Evolutionary conservation across 2,329 filamentous ascomycete species (phyloP), one percentile per base, ranked within the genome.

Genomic region (Pseudohalonectria lignicola): DNA sequence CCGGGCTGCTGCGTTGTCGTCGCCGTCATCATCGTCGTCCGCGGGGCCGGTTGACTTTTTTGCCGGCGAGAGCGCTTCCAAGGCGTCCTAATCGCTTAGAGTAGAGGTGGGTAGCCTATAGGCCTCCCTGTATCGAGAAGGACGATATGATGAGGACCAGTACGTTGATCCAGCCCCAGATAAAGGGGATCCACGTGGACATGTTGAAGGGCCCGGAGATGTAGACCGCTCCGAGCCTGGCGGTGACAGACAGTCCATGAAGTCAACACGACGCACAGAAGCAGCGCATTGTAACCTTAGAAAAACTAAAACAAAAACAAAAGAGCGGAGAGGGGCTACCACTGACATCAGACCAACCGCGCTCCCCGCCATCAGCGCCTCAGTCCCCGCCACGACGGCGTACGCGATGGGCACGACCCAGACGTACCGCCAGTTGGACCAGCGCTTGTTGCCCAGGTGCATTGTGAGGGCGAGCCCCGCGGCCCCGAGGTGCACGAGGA

Each of bases 101-200:
- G 23, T 12, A 26, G 23, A 26, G 12, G 23, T 12, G 12, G 23
- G 21, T 35, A 21, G 34, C 6, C 76, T 60, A 94, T 43, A 94
- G 68, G 29, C 85, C 87, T 35, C 87, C 86, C 54, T 93, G 86
- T 37, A 94, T 88, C n/a, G 86, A 85, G 56, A 94, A 94, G 4
- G 86, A 92, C 5, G 86, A 92, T 44, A 94, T 67, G 36, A 94
- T 77, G 33, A 95, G 65, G 21, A 93, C 72, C 34, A 94, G 58
- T 9, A 90, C 79, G 55, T 86, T 94, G 56, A 90, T 82, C 53
- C 85, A 71, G 1, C 78, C 85, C 88, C 88, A 94, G 17, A 88
- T 73, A 52, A 92, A 82, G 0, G 88, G 88, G 37, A 94, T 84
- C 87, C 87, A 94, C 0, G 88, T 94, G 33, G 86, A 90, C 86